Evolutionary conservation across 2,329 filamentous ascomycete genomes (phyloP), one percentile per base, ranked within the genome.

Genomic region (Fusarium camptoceras): DNA sequence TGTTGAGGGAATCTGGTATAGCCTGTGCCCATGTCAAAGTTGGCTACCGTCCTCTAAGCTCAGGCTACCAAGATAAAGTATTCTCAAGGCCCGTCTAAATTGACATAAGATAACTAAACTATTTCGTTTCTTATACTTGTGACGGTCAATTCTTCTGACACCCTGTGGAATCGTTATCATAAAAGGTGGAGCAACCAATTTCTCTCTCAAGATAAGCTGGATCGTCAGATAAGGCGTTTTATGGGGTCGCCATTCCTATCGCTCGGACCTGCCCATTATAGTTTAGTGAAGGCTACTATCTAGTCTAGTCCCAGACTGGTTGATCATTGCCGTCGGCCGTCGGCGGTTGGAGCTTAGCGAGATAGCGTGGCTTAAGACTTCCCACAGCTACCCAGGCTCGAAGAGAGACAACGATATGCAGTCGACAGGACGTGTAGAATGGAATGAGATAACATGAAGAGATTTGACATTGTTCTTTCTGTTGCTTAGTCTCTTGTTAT

Each of bases 281-380:
- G 18, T 3, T 37, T 37, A 37, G 34, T 18, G 1, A n/a, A n/a
- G n/a, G 0, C 1, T 2, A 0, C 2, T 3, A 4, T n/a, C n/a
- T n/a, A n/a, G n/a, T n/a, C 34, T n/a, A 37, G 34, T 11, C 18
- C 18, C 0, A 37, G 9, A 4, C 10, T 7, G 18, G 18, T n/a
- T 37, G n/a, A 7, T 7, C 5, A n/a, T 11, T n/a, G 9, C 34
- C 18, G 34, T 37, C 34, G 18, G 34, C 34, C 34, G 18, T 37
- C 34, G 34, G 34, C 34, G 9, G 34, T n/a, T n/a, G 9, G 7
- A 11, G 1, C 0, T 37, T 37, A n/a, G 34, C 34, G 34, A 37
- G 34, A n/a, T 37, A 37, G n/a, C 34, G 18, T n/a, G 34, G 34
- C 34, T n/a, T 10, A 6, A 18, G 16, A 34, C 16, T 10, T 11